phyloP scores from a whole-genome alignment of 2,329 filamentous ascomycete species.

The Penicillium sp. region DNA sequence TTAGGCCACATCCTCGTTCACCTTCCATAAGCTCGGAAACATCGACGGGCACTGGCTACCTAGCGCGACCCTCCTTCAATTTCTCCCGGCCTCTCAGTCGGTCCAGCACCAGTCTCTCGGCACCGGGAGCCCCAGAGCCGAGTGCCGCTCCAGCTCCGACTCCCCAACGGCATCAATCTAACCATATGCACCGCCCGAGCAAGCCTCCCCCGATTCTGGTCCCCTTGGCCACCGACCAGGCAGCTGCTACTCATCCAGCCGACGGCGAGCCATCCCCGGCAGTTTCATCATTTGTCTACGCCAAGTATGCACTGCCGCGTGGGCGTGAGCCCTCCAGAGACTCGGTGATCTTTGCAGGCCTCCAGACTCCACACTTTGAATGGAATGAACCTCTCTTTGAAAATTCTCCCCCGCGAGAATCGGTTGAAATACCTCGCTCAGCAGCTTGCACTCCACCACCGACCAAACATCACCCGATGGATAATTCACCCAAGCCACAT shows the following conservation, averaged over 20 bases:
- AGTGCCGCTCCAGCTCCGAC: conserved; percentile 19
- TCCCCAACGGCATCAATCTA: conserved; percentile 10
- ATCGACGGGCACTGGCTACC: conserved; percentile 56
- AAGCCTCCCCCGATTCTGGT: conserved; percentile 37
- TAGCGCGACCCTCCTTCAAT: conserved; percentile 79
- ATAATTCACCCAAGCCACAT: conserved; percentile 28
- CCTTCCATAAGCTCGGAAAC: conserved; percentile 82
- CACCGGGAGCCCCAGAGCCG: conserved; percentile 33
- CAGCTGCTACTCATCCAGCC: conserved; percentile 7
- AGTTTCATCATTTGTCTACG: conserved; percentile 78
- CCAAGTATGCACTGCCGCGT: conserved; percentile 78
- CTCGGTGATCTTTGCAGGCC: conserved; percentile 60
- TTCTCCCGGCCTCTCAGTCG: conserved; percentile 87
- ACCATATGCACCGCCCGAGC: conserved; percentile 26
- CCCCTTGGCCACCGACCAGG: conserved; percentile 23
- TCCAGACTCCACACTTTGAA: conserved; percentile 56
- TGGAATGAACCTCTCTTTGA: conserved; percentile 61
- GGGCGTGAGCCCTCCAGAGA: conserved; percentile 75
- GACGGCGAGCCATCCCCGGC: conserved; percentile 42
- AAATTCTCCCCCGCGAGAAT: conserved; percentile 35
- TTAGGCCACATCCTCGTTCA: conserved; percentile 67
- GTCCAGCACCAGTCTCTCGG: conserved; percentile 41
- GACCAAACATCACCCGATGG: conserved; percentile 19
- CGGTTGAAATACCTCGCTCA: conserved; percentile 22
- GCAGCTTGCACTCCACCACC: conserved; percentile 35